Conservation (phyloP, 2,329 filamentous ascomycete species). For the Fusarium decemcellulare region DNA sequence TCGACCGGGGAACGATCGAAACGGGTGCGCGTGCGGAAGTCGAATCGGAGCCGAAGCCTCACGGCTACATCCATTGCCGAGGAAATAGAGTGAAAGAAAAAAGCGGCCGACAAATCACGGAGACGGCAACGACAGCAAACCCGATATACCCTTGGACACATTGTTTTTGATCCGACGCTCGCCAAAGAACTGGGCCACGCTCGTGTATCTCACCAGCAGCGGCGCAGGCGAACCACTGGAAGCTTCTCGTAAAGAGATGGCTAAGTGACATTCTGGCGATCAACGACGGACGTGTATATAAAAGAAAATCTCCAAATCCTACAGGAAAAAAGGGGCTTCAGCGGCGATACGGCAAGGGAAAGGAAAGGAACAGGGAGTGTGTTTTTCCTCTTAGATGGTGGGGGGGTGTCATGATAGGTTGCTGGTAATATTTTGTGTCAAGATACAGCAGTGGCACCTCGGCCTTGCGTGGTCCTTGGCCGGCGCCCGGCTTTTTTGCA, state of each 20-base stretch:
- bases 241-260: slow-evolving; percentile 7
- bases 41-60: slow-evolving; percentile 19
- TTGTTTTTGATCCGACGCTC: slow-evolving; percentile 32
- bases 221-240: slow-evolving; percentile 11
- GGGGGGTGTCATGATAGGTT: slow-evolving; percentile 44
- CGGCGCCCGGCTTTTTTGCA: slow-evolving; percentile 14
- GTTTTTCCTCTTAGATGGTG: slow-evolving; percentile 39
- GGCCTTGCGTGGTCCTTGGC: slow-evolving; percentile 7
- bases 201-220: slow-evolving; percentile 12
- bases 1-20: slow-evolving; percentile 10
- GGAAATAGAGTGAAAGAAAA: slow-evolving; percentile 19
- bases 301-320: slow-evolving; percentile 42
- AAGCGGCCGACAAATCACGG: slow-evolving; percentile 11
- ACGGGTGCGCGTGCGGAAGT: slow-evolving; percentile 20
- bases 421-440: slow-evolving; percentile 37
- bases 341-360: slow-evolving; percentile 25
- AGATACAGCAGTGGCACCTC: slow-evolving; percentile 34
- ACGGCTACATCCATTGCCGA: slow-evolving; percentile 13
- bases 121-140: slow-evolving; percentile 21
- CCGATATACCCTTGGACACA: slow-evolving; percentile 33
- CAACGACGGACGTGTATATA: slow-evolving; percentile 44
- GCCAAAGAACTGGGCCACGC: slow-evolving; percentile 15
- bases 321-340: slow-evolving; percentile 24
- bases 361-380: slow-evolving; percentile 22
- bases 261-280: slow-evolving; percentile 11